These are phyloP conservation scores for Russula emetica DNA, from an alignment of 768 basidiomycete species.

Conservation along the genomic window DNA sequence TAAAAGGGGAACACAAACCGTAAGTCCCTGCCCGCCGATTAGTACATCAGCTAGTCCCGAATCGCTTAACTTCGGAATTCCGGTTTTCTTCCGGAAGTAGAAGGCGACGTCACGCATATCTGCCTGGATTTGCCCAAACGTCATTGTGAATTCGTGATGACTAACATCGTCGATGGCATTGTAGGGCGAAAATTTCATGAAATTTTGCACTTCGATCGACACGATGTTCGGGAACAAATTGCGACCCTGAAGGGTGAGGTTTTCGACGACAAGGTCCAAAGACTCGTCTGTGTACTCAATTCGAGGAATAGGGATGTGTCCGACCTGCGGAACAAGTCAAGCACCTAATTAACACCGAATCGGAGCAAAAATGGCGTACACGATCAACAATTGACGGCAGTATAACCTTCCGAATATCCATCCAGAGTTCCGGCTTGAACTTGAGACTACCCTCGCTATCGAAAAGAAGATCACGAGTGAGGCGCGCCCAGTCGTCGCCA, in stretches of 20 bases:
- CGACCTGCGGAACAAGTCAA: slow-evolving; percentile 42
- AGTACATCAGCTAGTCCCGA: slow-evolving; percentile 82
- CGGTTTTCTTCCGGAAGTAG: slow-evolving; percentile 82
- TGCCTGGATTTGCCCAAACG: slow-evolving; percentile 81
- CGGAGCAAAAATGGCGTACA: slow-evolving; percentile 39
- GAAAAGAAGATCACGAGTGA: slow-evolving; percentile 82
- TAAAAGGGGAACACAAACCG: slow-evolving; percentile 38
- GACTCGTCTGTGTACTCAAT: slow-evolving; percentile 88
- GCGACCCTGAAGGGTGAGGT: slow-evolving; percentile 79
- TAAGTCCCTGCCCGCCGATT: slow-evolving; percentile 79
- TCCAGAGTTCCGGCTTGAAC: slow-evolving; percentile 88
- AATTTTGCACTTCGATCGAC: slow-evolving; percentile 73
- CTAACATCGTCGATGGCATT: slow-evolving; percentile 48
- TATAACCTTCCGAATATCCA: slow-evolving; percentile 79
- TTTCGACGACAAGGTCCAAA: slow-evolving; percentile 89
- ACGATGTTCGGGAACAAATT: slow-evolving; percentile 87
- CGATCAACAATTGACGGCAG: slow-evolving; percentile 72
- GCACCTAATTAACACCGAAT: not conserved
- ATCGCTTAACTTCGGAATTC: slow-evolving; percentile 75
- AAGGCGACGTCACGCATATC: slow-evolving; percentile 94
- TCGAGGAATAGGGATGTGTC: slow-evolving; percentile 86
- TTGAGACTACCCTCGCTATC: slow-evolving; percentile 73
- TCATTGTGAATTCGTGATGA: slow-evolving; percentile 70
- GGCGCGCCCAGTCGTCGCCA: slow-evolving; percentile 75
- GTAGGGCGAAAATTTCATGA: slow-evolving; percentile 82